A percentile compares a stretch with the other conserved stretches of the same genome.
phyloP scores from a whole-genome alignment of 768 basidiomycete species.

The Tricholoma matsutake region DNA sequence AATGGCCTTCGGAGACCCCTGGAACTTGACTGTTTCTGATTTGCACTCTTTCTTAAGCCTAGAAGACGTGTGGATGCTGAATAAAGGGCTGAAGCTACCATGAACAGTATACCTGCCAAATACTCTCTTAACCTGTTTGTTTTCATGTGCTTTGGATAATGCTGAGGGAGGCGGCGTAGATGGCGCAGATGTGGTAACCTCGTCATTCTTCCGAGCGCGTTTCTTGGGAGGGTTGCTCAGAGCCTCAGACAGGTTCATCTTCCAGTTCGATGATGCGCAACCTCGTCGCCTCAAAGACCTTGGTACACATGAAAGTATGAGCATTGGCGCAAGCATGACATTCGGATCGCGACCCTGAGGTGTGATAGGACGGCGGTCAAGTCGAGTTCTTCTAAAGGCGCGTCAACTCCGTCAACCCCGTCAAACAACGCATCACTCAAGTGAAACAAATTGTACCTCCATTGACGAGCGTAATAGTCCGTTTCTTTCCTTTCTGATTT shows the following conservation, averaged over 20 bases:
- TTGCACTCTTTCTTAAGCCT: conserved; percentile 43
- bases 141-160: conserved; percentile 33
- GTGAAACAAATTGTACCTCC: conserved; percentile 13
- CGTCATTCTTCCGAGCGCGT: conserved; percentile 24
- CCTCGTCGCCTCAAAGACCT: conserved; percentile 30
- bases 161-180: conserved; percentile 19
- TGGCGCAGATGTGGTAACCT: conserved; percentile 5
- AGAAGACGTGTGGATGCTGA: background rate
- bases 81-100: background rate
- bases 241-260: conserved; percentile 29
- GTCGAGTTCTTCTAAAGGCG: conserved; percentile 22
- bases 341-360: conserved; percentile 13
- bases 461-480: conserved; percentile 19
- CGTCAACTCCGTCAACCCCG: background rate
- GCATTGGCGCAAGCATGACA: background rate
- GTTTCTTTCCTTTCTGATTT: conserved; percentile 8
- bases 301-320: conserved; percentile 8
- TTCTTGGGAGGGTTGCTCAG: conserved; percentile 26
- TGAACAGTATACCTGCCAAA: conserved; percentile 30
- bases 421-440: conserved; percentile 2
- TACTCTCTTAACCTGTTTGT: conserved; percentile 40
- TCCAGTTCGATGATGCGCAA: conserved; percentile 32
- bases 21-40: conserved; percentile 36
- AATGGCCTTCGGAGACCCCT: conserved; percentile 34
- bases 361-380: conserved; percentile 21